Base-by-base conservation (phyloP, 345 rosid species). In the Iberis pinnata region DNA sequence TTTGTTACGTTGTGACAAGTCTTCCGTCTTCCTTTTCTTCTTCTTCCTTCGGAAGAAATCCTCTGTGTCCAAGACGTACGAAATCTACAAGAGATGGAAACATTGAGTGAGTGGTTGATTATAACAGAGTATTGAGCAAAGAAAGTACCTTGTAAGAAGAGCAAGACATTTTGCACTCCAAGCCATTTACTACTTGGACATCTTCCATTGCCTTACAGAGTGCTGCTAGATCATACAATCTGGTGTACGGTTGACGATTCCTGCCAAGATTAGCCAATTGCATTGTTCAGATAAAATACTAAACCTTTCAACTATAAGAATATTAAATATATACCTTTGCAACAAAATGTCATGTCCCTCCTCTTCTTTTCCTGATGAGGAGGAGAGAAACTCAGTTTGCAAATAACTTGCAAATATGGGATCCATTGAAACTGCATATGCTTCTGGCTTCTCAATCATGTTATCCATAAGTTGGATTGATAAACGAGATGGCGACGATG, bases 71-170 rank as follows among this genome's bases (percentile, higher is more conserved):
- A 81, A 63, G 39, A 75, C 78, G 39, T 75, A 75, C 8, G 68
- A 74, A 16, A 81, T 73, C 84, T 81, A 68, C 69, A 70, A 58
- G 29, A 50, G 35, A 22, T 22, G 25, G 4, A 22, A 2, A 22
- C 25, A 6, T 2, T 22, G 25, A 22, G 25, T 22, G 25, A 22
- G 3, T 22, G 25, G 25, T 22, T n/a, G n/a, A n/a, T n/a, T n/a
- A n/a, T n/a, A 6, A 22, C 25, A 22, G 18, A 27, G 14, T 15
- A 14, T 15, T 8, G 35, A 8, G 14, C 8, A 39, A n/a, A n/a
- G n/a, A n/a, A n/a, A n/a, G n/a, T 64, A 90, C 98, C 98, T 90
- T 90, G 72, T 63, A 82, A 24, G 96, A 82, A 63, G 61, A 87
- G 84, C 95, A 84, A 47, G 92, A 71, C 58, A 87, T 73, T 78